phyloP scores from a whole-genome alignment of 75 land plant genomes.

The Isoetes taiwanensis region DNA sequence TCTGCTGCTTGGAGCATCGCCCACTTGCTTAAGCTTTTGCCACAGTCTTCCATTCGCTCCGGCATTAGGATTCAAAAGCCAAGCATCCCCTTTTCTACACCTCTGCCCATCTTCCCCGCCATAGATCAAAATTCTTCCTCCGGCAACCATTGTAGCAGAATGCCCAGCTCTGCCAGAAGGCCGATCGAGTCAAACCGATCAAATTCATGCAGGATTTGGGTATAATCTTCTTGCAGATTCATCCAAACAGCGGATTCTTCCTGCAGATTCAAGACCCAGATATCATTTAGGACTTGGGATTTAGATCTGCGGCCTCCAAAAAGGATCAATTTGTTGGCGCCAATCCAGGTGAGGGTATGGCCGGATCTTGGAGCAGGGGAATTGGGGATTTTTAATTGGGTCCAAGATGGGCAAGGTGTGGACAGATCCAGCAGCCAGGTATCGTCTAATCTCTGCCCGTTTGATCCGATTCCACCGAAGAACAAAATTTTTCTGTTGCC shows the following conservation, averaged over 20 bases:
- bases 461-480: slow-evolving; percentile 74
- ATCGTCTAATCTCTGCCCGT: slow-evolving; percentile 61
- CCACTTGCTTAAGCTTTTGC: slow-evolving; percentile 50
- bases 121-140: slow-evolving; percentile 60
- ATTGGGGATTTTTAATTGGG: slow-evolving; percentile 24
- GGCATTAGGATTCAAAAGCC: slow-evolving; percentile 57
- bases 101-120: slow-evolving; percentile 86
- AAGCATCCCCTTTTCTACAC: slow-evolving; percentile 70
- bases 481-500: slow-evolving; percentile 52
- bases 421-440: slow-evolving; percentile 82
- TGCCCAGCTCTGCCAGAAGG: slow-evolving; percentile 77
- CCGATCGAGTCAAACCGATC: too few species aligned
- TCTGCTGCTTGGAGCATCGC: slow-evolving; percentile 34
- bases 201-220: slow-evolving; percentile 19
- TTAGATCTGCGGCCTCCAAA: slow-evolving; percentile 81
- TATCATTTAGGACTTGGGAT: slow-evolving; percentile 78
- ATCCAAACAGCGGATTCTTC: slow-evolving; percentile 41
- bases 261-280: slow-evolving; percentile 62
- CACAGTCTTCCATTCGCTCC: slow-evolving; percentile 69
- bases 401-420: slow-evolving; percentile 47
- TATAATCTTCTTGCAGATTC: slow-evolving; percentile 32
- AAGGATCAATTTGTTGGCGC: slow-evolving; percentile 38
- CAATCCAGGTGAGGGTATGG: slow-evolving; percentile 71
- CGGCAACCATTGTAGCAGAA: slow-evolving; percentile 62
- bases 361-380: slow-evolving; percentile 84